Percentiles rank a stretch among this genome's conserved stretches.
Conservation (phyloP, 371 early-diverging fungal species). For the Paraphysoderma sedebokerense region DNA sequence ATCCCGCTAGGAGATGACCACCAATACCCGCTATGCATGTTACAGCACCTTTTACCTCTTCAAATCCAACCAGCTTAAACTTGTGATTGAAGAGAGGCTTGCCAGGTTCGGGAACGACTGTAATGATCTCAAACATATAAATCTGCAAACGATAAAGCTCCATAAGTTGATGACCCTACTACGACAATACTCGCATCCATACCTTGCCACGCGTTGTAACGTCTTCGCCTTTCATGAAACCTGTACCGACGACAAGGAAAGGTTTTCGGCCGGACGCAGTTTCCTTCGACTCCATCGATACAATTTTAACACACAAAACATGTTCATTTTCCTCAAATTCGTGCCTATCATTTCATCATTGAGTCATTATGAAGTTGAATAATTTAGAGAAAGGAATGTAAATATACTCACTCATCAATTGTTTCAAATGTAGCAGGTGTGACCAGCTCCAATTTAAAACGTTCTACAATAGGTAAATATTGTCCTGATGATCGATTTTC, state of each 20-base stretch:
- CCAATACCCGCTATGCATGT: conserved; percentile 68
- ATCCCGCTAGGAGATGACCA: conserved; percentile 76
- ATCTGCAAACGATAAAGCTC: conserved; percentile 23
- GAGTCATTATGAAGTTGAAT: conserved; percentile 1
- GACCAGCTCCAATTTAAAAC: conserved; percentile 60
- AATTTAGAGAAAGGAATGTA: neutral
- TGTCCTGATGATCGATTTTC: neutral
- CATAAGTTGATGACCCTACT: neutral
- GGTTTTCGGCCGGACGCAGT: conserved; percentile 68
- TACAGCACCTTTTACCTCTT: conserved; percentile 91
- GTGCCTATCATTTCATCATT: conserved; percentile 11
- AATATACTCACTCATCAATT: conserved; percentile 42
- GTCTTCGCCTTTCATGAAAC: conserved; percentile 83
- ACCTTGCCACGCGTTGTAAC: conserved; percentile 73
- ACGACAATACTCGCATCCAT: conserved; percentile 7
- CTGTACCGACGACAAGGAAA: conserved; percentile 84
- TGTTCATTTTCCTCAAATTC: conserved; percentile 74
- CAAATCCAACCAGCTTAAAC: conserved; percentile 63
- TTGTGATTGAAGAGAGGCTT: conserved; percentile 89
- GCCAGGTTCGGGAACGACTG: conserved; percentile 91
- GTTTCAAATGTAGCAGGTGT: conserved; percentile 93
- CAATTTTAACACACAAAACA: conserved; percentile 53
- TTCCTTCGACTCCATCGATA: conserved; percentile 74
- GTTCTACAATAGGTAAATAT: conserved; percentile 42
- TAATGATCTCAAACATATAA: conserved; percentile 87